These are phyloP conservation scores for Nymphaea colorata DNA, from an alignment of 164 flowering plant genomes.

Conservation along the genomic window DNA sequence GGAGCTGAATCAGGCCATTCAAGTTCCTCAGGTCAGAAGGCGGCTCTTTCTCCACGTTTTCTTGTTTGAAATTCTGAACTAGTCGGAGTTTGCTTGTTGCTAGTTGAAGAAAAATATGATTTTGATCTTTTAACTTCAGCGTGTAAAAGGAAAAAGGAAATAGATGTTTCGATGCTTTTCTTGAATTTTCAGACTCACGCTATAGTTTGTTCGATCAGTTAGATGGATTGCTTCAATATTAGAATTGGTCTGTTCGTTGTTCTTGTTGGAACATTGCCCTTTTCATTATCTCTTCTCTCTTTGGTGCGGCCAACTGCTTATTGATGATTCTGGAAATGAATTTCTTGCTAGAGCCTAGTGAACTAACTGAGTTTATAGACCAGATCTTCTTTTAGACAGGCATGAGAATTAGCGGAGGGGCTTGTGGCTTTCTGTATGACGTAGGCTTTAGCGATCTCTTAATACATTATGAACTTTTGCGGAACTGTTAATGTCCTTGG, in stretches of 20 bases:
- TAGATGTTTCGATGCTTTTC: background rate
- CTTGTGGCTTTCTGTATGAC: no score
- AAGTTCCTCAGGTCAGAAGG: conserved; percentile 46
- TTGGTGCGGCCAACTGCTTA: no score
- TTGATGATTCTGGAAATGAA: no score
- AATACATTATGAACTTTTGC: no score
- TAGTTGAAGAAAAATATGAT: background rate
- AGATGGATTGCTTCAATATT: background rate
- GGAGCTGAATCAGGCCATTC: conserved; percentile 65
- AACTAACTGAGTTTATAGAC: no score
- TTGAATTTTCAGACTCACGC: background rate
- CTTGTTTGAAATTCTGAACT: background rate
- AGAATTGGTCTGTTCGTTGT: background rate
- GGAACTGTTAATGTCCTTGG: no score
- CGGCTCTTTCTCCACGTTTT: no score
- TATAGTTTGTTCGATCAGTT: background rate
- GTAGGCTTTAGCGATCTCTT: no score
- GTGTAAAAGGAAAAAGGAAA: background rate
- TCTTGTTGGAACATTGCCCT: background rate
- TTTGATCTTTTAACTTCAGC: background rate
- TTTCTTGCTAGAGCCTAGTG: no score
- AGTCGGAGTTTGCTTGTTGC: no score
- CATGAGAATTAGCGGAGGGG: no score
- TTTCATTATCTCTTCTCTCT: background rate
- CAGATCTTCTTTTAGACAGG: no score